A percentile compares a stretch with the other conserved stretches of the same genome.
phyloP scores from a whole-genome alignment of 2,329 filamentous ascomycete species.

The Cercospora sesami region DNA sequence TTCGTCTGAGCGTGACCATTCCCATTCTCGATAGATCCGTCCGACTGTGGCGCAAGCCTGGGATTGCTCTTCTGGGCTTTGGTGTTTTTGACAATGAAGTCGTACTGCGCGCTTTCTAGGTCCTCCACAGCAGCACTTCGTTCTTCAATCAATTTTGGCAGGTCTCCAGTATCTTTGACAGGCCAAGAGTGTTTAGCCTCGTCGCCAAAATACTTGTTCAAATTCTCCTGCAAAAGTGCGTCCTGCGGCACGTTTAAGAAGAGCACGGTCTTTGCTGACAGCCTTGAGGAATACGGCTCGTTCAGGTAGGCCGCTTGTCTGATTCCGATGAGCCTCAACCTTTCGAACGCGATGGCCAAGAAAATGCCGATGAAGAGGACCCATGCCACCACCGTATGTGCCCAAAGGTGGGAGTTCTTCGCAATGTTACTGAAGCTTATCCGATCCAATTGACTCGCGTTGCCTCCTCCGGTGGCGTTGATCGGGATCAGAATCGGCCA shows the following conservation, averaged over 20 bases:
- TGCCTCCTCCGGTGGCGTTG: constrained; percentile 45
- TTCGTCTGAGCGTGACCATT: constrained; percentile 40
- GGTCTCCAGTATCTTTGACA: constrained; percentile 48
- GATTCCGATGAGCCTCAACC: constrained; percentile 50
- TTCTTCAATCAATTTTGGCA: constrained; percentile 47
- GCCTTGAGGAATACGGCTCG: constrained; percentile 45
- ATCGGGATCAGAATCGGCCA: constrained; percentile 52
- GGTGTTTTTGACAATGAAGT: constrained; percentile 43
- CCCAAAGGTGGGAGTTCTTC: constrained; percentile 46
- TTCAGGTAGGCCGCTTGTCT: constrained; percentile 52
- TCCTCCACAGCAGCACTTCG: constrained; percentile 46
- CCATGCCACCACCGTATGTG: constrained; percentile 46
- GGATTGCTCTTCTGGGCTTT: constrained; percentile 26
- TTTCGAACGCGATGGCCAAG: constrained; percentile 48
- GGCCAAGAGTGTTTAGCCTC: constrained; percentile 47
- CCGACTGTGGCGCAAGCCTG: neutral
- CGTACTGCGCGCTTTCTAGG: constrained; percentile 49
- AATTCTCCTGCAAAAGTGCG: constrained; percentile 33
- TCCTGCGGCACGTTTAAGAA: constrained; percentile 49
- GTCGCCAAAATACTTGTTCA: constrained; percentile 41
- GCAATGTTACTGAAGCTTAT: constrained; percentile 45
- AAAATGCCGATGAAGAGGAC: constrained; percentile 46
- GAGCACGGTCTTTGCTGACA: constrained; percentile 51
- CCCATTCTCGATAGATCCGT: constrained; percentile 21
- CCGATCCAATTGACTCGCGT: constrained; percentile 36